Evolutionary conservation across 805 yeast genomes (phyloP).

Genomic region (Ogataea paradorogensis): DNA sequence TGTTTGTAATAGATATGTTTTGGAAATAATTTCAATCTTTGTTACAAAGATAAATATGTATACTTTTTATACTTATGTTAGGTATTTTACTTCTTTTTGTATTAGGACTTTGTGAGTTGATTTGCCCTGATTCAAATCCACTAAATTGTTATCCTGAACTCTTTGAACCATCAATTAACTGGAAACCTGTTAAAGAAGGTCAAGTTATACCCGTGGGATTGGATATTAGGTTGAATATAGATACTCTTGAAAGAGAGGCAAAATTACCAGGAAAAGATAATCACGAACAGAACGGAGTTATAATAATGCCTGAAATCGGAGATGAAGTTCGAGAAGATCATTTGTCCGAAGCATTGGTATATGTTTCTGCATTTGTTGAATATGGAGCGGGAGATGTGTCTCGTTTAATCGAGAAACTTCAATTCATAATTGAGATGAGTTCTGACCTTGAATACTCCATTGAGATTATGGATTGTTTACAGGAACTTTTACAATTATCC

Average conservation of each 20-base stretch:
- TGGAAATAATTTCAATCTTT: too few relatives aligned
- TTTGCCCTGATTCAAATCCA: constrained; percentile 43
- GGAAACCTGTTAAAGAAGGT: constrained; percentile 69
- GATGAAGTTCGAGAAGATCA: constrained; percentile 1
- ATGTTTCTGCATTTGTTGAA: constrained; percentile 10
- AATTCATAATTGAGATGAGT: constrained; percentile 53
- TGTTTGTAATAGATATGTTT: too few relatives aligned
- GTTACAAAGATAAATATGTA: background rate
- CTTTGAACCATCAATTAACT: constrained; percentile 62
- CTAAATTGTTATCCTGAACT: constrained; percentile 59
- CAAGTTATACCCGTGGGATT: constrained; percentile 80
- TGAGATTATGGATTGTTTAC: constrained; percentile 38
- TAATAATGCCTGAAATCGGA: constrained; percentile 1
- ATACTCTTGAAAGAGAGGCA: constrained; percentile 70
- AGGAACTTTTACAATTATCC: constrained; percentile 31
- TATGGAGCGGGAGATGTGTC: constrained; percentile 7
- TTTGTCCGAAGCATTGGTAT: constrained; percentile 5
- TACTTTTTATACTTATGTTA: background rate
- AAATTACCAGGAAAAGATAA: constrained; percentile 42
- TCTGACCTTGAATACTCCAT: constrained; percentile 66
- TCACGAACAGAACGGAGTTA: constrained; percentile 4
- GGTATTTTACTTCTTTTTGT: background rate
- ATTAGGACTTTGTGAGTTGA: constrained; percentile 18
- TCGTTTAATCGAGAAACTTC: constrained; percentile 29
- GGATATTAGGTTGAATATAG: constrained; percentile 70